These are phyloP conservation scores for Cruciata laevipes DNA, from an alignment of 257 asterid species.

Conservation along the genomic window DNA sequence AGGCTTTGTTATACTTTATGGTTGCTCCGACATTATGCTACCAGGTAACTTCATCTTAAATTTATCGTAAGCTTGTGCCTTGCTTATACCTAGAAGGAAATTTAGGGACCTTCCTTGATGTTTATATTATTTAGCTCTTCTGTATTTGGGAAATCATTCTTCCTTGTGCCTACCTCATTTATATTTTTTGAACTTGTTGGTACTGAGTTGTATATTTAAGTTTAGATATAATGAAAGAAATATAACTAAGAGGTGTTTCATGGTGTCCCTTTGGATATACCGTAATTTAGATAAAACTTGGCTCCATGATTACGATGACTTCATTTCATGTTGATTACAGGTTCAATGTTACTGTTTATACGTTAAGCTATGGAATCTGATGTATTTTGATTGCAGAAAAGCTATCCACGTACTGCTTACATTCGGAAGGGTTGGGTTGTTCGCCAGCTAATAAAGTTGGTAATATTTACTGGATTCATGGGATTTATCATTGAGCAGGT, in stretches of 20 bases:
- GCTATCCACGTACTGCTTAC: constrained; percentile 80
- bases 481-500: constrained; percentile 96
- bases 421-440: constrained; percentile 95
- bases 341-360: not conserved
- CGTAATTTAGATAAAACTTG: not conserved
- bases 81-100: not conserved
- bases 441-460: constrained; percentile 77
- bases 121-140: not conserved
- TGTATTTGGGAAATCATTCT: not conserved
- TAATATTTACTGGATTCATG: constrained; percentile 85
- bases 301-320: not conserved
- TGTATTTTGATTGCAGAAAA: constrained; percentile 47
- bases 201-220: not conserved
- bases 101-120: not conserved
- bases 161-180: not conserved
- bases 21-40: constrained; percentile 95
- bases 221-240: not conserved
- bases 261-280: no score
- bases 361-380: not conserved
- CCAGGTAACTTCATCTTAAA: constrained; percentile 48
- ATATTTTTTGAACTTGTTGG: not conserved
- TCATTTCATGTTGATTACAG: not conserved
- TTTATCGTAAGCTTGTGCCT: not conserved
- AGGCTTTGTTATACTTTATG: constrained; percentile 81
- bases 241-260: not conserved